A percentile compares a stretch with the other conserved stretches of the same genome.
Evolutionary conservation across 345 rosid genomes (phyloP).

Genomic region (Salix purpurea): DNA sequence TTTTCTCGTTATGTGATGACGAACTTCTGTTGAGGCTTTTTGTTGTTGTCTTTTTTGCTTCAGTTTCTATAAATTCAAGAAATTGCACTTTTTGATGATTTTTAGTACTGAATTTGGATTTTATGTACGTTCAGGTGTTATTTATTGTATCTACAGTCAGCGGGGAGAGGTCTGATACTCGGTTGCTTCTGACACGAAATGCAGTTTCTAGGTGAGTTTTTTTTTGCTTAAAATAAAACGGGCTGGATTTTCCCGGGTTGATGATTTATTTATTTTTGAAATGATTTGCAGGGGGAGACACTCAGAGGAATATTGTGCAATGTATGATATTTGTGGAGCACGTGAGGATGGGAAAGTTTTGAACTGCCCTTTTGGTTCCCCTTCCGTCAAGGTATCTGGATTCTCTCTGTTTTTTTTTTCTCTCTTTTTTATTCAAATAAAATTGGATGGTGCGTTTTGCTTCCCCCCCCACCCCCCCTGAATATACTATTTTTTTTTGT

Average conservation of each 20-base stretch:
- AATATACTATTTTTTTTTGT: background rate
- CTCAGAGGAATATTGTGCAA: constrained; percentile 75
- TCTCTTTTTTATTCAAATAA: background rate
- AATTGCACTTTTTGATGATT: background rate
- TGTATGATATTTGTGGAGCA: constrained; percentile 85
- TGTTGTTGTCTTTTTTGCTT: background rate
- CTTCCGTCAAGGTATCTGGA: constrained; percentile 61
- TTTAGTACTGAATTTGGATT: constrained; percentile 10
- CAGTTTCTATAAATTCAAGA: background rate
- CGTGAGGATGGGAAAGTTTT: constrained; percentile 73
- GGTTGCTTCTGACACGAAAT: constrained; percentile 32
- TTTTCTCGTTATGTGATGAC: background rate
- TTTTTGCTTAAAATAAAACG: background rate
- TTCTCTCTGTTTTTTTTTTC: background rate
- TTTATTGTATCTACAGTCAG: constrained; percentile 20
- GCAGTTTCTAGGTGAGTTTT: constrained; percentile 25
- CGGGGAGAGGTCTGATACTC: constrained; percentile 34
- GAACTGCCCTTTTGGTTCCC: constrained; percentile 69
- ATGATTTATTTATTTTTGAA: background rate
- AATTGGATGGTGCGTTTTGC: background rate
- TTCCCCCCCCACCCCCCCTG: no score
- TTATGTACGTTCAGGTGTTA: constrained; percentile 43
- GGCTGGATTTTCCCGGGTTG: background rate
- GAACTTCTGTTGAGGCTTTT: background rate
- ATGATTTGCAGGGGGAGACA: constrained; percentile 39